Percentiles rank a stretch among this genome's conserved stretches.
phyloP scores from a whole-genome alignment of 2,329 filamentous ascomycete genomes.

The Aureobasidium sp. region DNA sequence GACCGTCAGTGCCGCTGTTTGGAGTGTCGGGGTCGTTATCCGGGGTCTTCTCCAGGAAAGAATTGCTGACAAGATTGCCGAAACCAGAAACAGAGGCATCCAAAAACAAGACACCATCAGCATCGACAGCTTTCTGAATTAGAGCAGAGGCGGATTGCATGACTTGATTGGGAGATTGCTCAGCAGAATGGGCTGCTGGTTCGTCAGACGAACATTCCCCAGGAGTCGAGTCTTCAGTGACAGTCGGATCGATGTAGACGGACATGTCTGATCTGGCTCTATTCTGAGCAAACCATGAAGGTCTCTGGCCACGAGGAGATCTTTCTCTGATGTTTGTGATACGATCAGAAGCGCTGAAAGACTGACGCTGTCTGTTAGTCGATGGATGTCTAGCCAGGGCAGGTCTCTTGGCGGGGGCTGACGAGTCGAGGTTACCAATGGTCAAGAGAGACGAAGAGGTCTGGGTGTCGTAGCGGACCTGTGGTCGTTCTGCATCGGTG shows the following conservation, averaged over 20 bases:
- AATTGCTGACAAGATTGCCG: constrained; percentile 15
- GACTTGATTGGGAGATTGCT: not conserved
- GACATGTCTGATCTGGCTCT: not conserved
- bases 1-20: not conserved
- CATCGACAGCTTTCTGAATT: constrained; percentile 38
- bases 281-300: not conserved
- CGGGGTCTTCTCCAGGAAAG: not conserved
- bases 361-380: not conserved
- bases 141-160: constrained; percentile 41
- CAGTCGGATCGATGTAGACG: not conserved
- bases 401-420: not conserved
- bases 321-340: not conserved
- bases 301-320: not conserved
- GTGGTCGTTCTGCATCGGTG: not conserved
- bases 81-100: constrained; percentile 25
- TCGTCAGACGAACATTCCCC: not conserved
- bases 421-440: not conserved
- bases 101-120: constrained; percentile 39
- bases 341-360: not conserved
- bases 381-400: not conserved
- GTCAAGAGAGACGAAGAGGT: not conserved
- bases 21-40: not conserved
- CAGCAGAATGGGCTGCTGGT: not conserved
- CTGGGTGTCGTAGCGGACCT: not conserved
- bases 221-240: not conserved